Evolutionary conservation across 345 rosid genomes (phyloP), one percentile per base, ranked within the genome.

Genomic region (Cardiospermum halicacabum): DNA sequence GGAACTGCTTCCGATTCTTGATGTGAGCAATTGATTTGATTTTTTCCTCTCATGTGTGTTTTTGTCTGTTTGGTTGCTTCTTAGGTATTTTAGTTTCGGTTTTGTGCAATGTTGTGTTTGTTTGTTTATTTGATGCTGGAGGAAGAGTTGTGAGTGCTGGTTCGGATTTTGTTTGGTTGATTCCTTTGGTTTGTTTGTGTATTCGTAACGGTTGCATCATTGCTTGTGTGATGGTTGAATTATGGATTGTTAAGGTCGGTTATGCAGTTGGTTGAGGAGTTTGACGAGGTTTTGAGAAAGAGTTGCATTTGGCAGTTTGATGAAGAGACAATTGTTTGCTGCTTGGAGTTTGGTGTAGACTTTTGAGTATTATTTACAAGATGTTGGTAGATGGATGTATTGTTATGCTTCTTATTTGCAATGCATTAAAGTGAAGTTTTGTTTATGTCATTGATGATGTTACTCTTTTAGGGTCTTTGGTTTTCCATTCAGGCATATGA

Each of bases 1-100:
- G 10, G 89, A 83, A 49, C 93, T 94, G 66, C 91, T 94, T 70
- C 63, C 81, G 68, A 86, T 91, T 62, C 96, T 94, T 7, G 92
- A 94, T 39, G 99, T 87, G 68, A 81, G 89, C 74, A 65, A 21
- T 66, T 4, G n/a, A n/a, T 18, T 27, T 42, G 18, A 11, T 42
- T 7, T 45, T 2, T 47, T 57, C 34, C 27, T 4, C 51, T 7
- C 1, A 28, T 5, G 19, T 47, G n/a, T 62, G 13, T 5, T 62
- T 26, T 7, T 49, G 48, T 16, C 13, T 54, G 21, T 16, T 32
- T 32, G 3, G 12, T 9, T 56, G 2, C 4, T 3, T 37, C 11
- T n/a, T 2, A 25, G 12, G 21, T 3, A 0, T 21, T 19, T 10
- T 25, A 9, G 54, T n/a, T 12, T 48, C 21, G 42, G 39, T 21